Evolutionary conservation across 371 early-diverging fungal species (phyloP), one percentile per base, ranked within the genome.

Genomic region (Furculomyces boomerangus): DNA sequence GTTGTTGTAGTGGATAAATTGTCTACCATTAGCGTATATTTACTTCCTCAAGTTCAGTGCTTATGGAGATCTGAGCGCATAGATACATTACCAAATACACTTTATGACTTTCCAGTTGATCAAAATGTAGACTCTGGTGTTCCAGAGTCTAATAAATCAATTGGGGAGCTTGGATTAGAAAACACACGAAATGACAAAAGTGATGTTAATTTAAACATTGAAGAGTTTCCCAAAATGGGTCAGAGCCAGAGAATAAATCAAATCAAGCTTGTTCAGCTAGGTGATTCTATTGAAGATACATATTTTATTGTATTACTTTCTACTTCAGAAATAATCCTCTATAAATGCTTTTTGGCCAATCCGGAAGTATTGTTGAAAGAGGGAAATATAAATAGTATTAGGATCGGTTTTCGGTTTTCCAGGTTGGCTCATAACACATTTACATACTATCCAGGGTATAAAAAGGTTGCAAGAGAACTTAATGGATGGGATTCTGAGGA

Each of bases 401-500:
- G n/a, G n/a, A n/a, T n/a, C n/a, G n/a, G n/a, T n/a, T n/a, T n/a
- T n/a, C n/a, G n/a, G n/a, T n/a, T n/a, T n/a, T n/a, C n/a, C n/a
- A n/a, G n/a, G n/a, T n/a, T n/a, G n/a, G n/a, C n/a, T n/a, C n/a
- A n/a, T 26, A 60, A 60, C 29, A 55, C 60, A 3, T 53, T 66
- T 20, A 57, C 61, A 14, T 66, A 66, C 22, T 57, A 56, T 22
- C 67, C 69, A 3, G 61, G 57, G 39, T 64, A 66, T 43, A 53
- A 56, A 3, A 53, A 35, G 5, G n/a, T 16, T 56, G 58, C 57
- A 24, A 58, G 54, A 22, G 57, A 64, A 30, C 56, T 46, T 24
- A 41, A 53, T 5, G 64, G 54, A 3, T 64, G 61, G 56, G 41
- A 27, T 24, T 27, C 30, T 28, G 61, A 60, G 53, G 39, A 41